A percentile compares a stretch with the other conserved stretches of the same genome.
These are phyloP conservation scores for Phytophthora ramorum DNA, from an alignment of 352 stramenopile species.

Conservation along the genomic window DNA sequence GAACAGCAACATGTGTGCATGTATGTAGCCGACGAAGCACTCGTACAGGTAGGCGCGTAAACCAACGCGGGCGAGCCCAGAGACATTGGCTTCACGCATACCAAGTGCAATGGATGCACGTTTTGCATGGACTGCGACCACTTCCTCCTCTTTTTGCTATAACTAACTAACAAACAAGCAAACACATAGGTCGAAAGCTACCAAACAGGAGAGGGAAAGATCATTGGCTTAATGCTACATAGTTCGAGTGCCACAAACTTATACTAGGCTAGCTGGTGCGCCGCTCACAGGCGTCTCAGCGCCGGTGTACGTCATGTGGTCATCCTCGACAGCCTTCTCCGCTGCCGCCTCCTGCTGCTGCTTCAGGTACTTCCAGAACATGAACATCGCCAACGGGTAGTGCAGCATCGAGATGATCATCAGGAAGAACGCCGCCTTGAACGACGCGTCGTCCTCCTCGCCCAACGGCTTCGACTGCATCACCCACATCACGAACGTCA, in stretches of 20 bases:
- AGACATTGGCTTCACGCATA: no score
- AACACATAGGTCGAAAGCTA: no score
- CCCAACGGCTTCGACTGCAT: slow-evolving; percentile 52
- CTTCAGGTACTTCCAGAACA: slow-evolving; percentile 42
- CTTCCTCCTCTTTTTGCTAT: no score
- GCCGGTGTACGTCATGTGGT: slow-evolving; percentile 12
- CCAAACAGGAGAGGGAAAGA: not conserved
- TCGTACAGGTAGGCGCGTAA: no score
- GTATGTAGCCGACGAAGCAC: no score
- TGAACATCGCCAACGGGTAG: slow-evolving; percentile 47
- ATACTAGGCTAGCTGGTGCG: no score
- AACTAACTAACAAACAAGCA: no score
- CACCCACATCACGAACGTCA: slow-evolving; percentile 51
- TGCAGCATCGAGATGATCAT: slow-evolving; percentile 67
- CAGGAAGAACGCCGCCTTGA: slow-evolving; percentile 66
- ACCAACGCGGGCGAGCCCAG: no score
- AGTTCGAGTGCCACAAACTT: slow-evolving; percentile 40
- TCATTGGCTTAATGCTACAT: not conserved
- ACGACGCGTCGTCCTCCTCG: slow-evolving; percentile 60
- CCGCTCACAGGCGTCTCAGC: slow-evolving; percentile 1
- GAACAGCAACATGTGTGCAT: no score
- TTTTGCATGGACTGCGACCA: no score
- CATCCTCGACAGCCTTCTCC: slow-evolving; percentile 7
- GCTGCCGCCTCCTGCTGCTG: slow-evolving; percentile 13
- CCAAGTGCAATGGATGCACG: no score